Percentiles rank a stretch among this genome's conserved stretches.
Conservation (phyloP, 2,329 filamentous ascomycete species). For the Cercospora brassicicola region DNA sequence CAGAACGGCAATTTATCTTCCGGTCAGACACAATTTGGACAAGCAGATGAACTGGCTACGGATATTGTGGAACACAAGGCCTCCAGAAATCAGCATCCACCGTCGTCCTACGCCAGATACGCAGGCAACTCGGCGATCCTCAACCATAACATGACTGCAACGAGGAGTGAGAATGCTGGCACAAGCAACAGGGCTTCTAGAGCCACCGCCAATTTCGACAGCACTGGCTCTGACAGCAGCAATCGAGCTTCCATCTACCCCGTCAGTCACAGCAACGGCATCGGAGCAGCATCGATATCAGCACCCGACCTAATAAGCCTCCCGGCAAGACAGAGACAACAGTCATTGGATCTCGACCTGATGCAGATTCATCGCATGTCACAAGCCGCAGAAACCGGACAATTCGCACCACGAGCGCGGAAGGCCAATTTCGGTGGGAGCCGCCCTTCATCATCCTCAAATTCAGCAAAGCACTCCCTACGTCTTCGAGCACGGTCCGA, state of each 20-base stretch:
- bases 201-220: constrained; percentile 17
- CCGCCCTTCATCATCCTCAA: background rate
- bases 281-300: constrained; percentile 29
- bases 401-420: constrained; percentile 40
- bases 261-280: constrained; percentile 27
- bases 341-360: constrained; percentile 38
- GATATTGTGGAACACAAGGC: constrained; percentile 9
- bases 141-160: constrained; percentile 39
- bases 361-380: constrained; percentile 51
- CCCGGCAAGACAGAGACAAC: constrained; percentile 21
- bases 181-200: constrained; percentile 33
- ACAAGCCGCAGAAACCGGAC: constrained; percentile 53
- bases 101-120: constrained; percentile 42
- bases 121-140: constrained; percentile 38
- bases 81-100: constrained; percentile 34
- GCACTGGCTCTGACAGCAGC: constrained; percentile 21
- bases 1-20: constrained; percentile 6
- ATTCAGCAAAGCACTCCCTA: background rate
- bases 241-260: constrained; percentile 29
- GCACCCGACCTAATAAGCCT: constrained; percentile 26
- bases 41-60: background rate
- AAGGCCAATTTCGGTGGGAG: constrained; percentile 20
- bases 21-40: background rate
- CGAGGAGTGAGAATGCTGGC: constrained; percentile 36
- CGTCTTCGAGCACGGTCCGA: constrained; percentile 8